These are phyloP conservation scores for Mortierella sp. DNA, from an alignment of 371 early-diverging fungal species.

Conservation along the genomic window DNA sequence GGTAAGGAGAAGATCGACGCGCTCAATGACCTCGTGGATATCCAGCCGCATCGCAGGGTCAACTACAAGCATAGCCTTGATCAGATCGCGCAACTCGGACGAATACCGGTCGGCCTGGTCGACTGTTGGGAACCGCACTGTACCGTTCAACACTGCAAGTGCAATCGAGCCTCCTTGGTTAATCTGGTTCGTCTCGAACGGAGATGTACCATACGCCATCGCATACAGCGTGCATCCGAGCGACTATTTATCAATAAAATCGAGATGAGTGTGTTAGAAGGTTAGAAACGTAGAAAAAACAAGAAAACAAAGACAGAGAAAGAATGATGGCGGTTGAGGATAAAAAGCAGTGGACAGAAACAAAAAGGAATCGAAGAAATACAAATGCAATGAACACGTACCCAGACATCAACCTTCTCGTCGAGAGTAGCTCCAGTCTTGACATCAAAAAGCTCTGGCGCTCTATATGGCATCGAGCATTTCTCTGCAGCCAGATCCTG, in stretches of 20 bases:
- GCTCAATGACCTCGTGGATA: slow-evolving; percentile 67
- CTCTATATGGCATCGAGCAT: slow-evolving; percentile 84
- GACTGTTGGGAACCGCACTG: slow-evolving; percentile 70
- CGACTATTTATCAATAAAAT: slow-evolving; percentile 57
- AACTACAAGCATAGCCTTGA: slow-evolving; percentile 75
- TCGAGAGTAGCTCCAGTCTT: slow-evolving; percentile 71
- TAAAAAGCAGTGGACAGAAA: neutral
- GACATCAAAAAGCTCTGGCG: slow-evolving; percentile 89
- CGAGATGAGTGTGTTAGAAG: neutral
- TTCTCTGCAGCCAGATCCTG: slow-evolving; percentile 85
- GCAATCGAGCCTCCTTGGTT: slow-evolving; percentile 83
- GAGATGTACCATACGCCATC: slow-evolving; percentile 81
- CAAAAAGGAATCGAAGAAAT: neutral
- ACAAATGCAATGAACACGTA: slow-evolving; percentile 22
- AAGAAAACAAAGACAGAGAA: neutral
- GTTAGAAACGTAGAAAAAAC: neutral
- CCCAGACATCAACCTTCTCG: slow-evolving; percentile 87
- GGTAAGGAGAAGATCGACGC: slow-evolving; percentile 37
- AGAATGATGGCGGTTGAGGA: no score
- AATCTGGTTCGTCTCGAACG: slow-evolving; percentile 79
- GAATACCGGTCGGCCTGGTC: slow-evolving; percentile 69
- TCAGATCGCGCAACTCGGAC: slow-evolving; percentile 69
- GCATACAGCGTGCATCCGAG: slow-evolving; percentile 84
- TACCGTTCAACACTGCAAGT: slow-evolving; percentile 81
- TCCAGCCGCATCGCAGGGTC: slow-evolving; percentile 79